Conservation (phyloP, 2,329 filamentous ascomycete genomes). For the Pseudogymnoascus sp. region DNA sequence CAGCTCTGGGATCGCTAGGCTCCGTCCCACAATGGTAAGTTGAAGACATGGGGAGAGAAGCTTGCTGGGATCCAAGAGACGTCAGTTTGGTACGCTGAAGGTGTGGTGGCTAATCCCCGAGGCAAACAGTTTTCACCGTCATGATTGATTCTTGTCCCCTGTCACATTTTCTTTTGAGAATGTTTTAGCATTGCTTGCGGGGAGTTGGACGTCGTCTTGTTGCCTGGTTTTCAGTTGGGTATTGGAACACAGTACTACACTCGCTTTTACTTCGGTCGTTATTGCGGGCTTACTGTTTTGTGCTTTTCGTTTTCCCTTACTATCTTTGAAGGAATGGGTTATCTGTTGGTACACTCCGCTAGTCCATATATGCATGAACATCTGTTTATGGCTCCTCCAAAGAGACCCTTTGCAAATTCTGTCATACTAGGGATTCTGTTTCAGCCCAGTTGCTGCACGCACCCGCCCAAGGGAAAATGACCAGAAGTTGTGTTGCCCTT, state of each 20-base stretch:
- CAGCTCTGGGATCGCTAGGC: neutral
- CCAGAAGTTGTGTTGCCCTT: neutral
- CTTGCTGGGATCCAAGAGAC: neutral
- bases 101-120: slow-evolving; percentile 5
- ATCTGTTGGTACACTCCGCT: neutral
- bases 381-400: neutral
- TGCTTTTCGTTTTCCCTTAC: neutral
- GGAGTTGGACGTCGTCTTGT: neutral
- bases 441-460: slow-evolving; percentile 3
- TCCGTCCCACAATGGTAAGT: neutral
- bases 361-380: neutral
- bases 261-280: slow-evolving; percentile 1
- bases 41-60: neutral
- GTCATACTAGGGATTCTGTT: neutral
- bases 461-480: slow-evolving; percentile 1
- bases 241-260: neutral
- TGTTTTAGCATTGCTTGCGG: neutral
- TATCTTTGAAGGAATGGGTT: neutral
- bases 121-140: neutral
- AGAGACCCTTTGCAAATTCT: neutral
- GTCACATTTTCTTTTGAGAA: neutral
- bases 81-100: neutral
- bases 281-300: neutral
- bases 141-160: neutral
- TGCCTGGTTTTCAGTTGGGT: neutral